Percentiles rank a stretch among this genome's conserved stretches.
Evolutionary conservation across 164 flowering plant species (phyloP).

Genomic region (Vitis riparia): DNA sequence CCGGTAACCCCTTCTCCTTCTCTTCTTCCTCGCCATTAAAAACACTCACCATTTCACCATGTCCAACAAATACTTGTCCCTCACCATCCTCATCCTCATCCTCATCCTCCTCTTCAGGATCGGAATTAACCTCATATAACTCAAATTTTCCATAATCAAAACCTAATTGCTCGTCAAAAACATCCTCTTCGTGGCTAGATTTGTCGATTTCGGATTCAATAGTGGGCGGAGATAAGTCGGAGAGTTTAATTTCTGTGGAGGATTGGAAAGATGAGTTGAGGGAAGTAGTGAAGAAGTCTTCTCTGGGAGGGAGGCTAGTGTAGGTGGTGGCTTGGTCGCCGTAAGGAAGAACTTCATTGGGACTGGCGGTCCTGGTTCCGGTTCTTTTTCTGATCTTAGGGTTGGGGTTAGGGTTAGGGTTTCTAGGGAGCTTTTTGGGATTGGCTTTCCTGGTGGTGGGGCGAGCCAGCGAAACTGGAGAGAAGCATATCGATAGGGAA

Average conservation of each 20-base stretch:
- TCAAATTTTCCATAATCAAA: conserved; percentile 28
- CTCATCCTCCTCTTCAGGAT: conserved; percentile 13
- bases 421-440: conserved; percentile 17
- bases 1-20: conserved; percentile 95
- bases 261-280: neutral
- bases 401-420: conserved; percentile 18
- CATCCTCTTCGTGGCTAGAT: conserved; percentile 11
- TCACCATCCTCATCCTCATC: conserved; percentile 13
- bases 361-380: conserved; percentile 8
- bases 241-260: conserved; percentile 26
- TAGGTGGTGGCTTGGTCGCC: conserved; percentile 70
- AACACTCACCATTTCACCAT: conserved; percentile 15
- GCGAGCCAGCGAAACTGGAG: conserved; percentile 27
- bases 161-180: conserved; percentile 20
- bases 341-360: conserved; percentile 2
- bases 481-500: conserved; percentile 21
- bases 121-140: conserved; percentile 27
- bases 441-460: conserved; percentile 22
- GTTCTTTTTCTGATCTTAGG: conserved; percentile 18
- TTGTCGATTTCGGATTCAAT: neutral
- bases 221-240: conserved; percentile 7
- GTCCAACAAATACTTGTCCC: conserved; percentile 2
- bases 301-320: conserved; percentile 64
- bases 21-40: conserved; percentile 29
- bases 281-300: conserved; percentile 31